Base-by-base conservation (phyloP, 2,329 filamentous ascomycete species). In the Penicillium sclerotigenum region DNA sequence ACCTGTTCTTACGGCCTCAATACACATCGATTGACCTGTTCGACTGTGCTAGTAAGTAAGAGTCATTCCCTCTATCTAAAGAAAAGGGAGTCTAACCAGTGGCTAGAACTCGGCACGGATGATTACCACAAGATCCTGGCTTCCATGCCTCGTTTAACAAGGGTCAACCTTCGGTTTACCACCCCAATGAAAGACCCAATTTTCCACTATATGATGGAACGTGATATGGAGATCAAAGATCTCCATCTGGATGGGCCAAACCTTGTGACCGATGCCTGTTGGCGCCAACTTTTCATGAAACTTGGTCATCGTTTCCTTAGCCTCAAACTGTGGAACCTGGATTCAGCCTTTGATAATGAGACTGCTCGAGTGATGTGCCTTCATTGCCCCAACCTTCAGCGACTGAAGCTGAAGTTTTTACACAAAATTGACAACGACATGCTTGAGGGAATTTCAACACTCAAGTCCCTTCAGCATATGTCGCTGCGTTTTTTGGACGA, bases 141-240 rank as follows among this genome's bases (percentile, higher is more conserved):
- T 49, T 81, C 85, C 3, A 86, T 89, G 55, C 85, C 89, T 0
- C 80, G 80, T 6, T 77, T 96, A 52, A 84, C 84, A 65, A 82
- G 81, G 41, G 80, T 97, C 54, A 88, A 91, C 61, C 77, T 96
- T 11, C 86, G 88, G 47, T 93, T 92, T 66, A 90, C 87, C n/a
- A 89, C 94, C 47, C 92, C 96, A 68, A 88, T 97, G 79, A 96
- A 96, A 73, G 89, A 97, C 66, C 80, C 81, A 37, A 88, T 91
- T 40, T 82, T 97, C 73, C 84, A 90, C 50, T 96, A 93, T 71
- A 83, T 97, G 67, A 79, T 90, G 20, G 85, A 86, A 53, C 88
- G 90, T 46, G 82, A 88, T 47, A 82, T 85, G 47, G 74, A 82
- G 9, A 78, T 97, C n/a, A 83, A 86, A 57, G 81, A 85, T 54